Evolutionary conservation across 345 rosid species (phyloP), one percentile per base, ranked within the genome.

Genomic region (Acer yangbiense): DNA sequence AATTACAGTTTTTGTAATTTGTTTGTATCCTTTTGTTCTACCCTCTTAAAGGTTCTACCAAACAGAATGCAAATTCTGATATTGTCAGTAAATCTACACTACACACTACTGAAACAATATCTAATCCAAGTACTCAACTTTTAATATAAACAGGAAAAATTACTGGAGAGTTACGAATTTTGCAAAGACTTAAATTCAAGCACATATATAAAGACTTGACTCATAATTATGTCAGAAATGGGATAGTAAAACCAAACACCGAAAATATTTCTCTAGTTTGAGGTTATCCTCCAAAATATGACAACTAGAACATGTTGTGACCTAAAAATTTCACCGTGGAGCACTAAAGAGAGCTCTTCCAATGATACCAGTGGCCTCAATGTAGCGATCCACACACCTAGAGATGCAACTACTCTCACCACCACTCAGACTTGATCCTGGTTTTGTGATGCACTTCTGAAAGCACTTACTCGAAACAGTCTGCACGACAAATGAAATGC

Each of bases 341-440:
- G 82, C 44, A 32, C 50, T 83, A 69, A 96, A 90, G 65, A 97
- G 89, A 57, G 98, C 90, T 76, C 81, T 85, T 80, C 93, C 84
- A 41, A 94, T 72, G 18, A 97, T 91, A 16, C 93, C 95, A 9
- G 98, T 91, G 67, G 99, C 99, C 80, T 97, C 99, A 9, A 94
- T 87, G 84, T 94, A 97, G 58, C 98, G 98, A 77, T 97, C 99
- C 79, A 97, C 94, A 54, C 99, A 97, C 89, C 98, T 88, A 1
- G 98, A 94, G 76, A 94, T 71, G 84, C 99, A 97, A 84, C 97
- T 97, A 74, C 97, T 94, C 81, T 97, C 99, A 35, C 97, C 83
- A 20, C 99, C 91, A 63, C 98, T 82, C 18, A 97, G 84, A 83
- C 98, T 94, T 13, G 99, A 91, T 57, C 98, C 94, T 10, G 99